Evolutionary conservation across 2,329 filamentous ascomycete species (phyloP), one percentile per base, ranked within the genome.

Genomic region (Alternaria metachromatica): DNA sequence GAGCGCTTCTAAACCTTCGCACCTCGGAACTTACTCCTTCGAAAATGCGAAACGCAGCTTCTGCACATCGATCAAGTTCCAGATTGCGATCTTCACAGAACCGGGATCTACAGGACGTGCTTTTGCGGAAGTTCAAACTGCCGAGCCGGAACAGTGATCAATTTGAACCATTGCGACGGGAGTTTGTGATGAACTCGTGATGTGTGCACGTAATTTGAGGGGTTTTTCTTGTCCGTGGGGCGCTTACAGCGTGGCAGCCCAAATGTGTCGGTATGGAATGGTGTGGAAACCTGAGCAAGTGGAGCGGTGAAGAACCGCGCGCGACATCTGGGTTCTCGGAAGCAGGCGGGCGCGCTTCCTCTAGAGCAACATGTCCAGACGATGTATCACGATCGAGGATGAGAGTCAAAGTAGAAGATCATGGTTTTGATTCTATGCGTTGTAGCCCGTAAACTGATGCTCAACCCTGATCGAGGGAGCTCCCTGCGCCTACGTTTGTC

Each of bases 391-490:
- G 3, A 13, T 18, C 28, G 18, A 37, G 6, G 18, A 15, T 18
- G 18, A 18, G 11, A 23, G 6, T 6, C 37, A 6, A 12, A 48
- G 23, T 30, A 44, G 9, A 8, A 26, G 5, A 53, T 41, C 28
- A 26, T 26, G 11, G 5, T 15, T 58, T 44, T 57, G 13, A 37
- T 58, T 58, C 30, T 26, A 55, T 30, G 18, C 18, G 43, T 60
- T 54, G 23, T 56, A 64, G 62, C 50, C 57, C 60, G 70, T 76
- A 74, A 72, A 72, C 68, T 58, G 73, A 75, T 72, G 74, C 74
- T 76, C 74, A 64, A 75, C 72, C 69, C 62, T 58, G 44, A 61
- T 58, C 46, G 64, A 72, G 74, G 49, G 72, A 76, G 74, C 74
- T 71, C 72, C 71, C 64, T 76, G 72, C 70, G 72, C 68, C 65